Evolutionary conservation across 83 land plant species (phyloP).

Genomic region (Thuja plicata): DNA sequence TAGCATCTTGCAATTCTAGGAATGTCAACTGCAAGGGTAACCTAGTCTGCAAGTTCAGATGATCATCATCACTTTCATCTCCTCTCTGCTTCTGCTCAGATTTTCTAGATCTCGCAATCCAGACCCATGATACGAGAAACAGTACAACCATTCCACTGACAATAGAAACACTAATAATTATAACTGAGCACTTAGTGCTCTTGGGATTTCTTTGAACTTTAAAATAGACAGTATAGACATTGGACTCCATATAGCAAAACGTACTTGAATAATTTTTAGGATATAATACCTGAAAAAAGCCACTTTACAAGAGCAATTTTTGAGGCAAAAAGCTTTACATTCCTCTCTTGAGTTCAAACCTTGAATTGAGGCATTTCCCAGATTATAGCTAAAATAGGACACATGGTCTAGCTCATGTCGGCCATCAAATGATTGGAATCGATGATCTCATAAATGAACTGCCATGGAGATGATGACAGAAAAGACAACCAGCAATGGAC

Average conservation of each 20-base stretch:
- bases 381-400: slow-evolving; percentile 13
- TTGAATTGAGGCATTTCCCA: background rate
- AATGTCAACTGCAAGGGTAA: background rate
- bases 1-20: slow-evolving; percentile 7
- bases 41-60: background rate
- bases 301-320: slow-evolving; percentile 38
- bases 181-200: background rate
- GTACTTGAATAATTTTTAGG: slow-evolving; percentile 14
- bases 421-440: too few species aligned
- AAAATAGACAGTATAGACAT: background rate
- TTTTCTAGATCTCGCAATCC: background rate
- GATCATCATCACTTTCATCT: background rate
- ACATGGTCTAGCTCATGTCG: slow-evolving; percentile 17
- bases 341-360: slow-evolving; percentile 1
- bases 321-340: slow-evolving; percentile 30
- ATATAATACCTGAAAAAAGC: slow-evolving; percentile 20
- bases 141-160: background rate
- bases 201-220: background rate
- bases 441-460: too few species aligned
- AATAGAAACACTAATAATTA: background rate
- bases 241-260: slow-evolving; percentile 16
- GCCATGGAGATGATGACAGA: too few species aligned
- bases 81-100: background rate
- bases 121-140: background rate
- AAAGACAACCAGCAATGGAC: too few species aligned